phyloP scores from a whole-genome alignment of 139 green algal species.

The Coccomyxa sp. region DNA sequence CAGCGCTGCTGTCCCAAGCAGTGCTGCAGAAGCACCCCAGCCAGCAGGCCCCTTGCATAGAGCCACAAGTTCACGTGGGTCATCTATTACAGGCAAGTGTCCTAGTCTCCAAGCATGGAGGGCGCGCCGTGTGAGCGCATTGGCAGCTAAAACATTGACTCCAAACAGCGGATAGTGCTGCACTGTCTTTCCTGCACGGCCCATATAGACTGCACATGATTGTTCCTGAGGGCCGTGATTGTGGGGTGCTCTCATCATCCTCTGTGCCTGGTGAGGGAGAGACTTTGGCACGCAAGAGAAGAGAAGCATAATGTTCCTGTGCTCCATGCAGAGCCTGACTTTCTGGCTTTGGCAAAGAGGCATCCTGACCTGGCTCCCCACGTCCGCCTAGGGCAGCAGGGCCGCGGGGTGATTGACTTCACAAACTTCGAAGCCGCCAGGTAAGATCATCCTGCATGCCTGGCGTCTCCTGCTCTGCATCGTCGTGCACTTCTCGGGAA shows the following conservation, averaged over 20 bases:
- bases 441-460: background rate
- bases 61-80: too few species aligned
- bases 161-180: background rate
- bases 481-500: too few species aligned
- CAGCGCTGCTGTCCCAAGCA: too few species aligned
- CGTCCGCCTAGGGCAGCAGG: conserved; percentile 14
- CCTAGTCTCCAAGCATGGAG: too few species aligned
- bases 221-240: background rate
- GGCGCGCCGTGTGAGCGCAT: too few species aligned
- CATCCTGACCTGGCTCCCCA: conserved; percentile 51
- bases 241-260: conserved; percentile 62
- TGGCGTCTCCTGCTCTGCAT: background rate
- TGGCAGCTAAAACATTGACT: background rate
- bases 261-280: conserved; percentile 56
- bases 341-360: conserved; percentile 50
- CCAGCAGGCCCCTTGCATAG: too few species aligned
- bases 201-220: too few species aligned
- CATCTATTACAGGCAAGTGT: too few species aligned
- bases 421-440: background rate
- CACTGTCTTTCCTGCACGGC: background rate
- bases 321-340: conserved; percentile 73
- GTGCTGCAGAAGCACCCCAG: too few species aligned
- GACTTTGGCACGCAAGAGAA: too few species aligned
- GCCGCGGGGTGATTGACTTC: conserved; percentile 6
- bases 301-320: too few species aligned